A percentile compares a stretch with the other conserved stretches of the same genome.
Evolutionary conservation across 2,329 filamentous ascomycete species (phyloP).

Genomic region (Fusarium decemcellulare): DNA sequence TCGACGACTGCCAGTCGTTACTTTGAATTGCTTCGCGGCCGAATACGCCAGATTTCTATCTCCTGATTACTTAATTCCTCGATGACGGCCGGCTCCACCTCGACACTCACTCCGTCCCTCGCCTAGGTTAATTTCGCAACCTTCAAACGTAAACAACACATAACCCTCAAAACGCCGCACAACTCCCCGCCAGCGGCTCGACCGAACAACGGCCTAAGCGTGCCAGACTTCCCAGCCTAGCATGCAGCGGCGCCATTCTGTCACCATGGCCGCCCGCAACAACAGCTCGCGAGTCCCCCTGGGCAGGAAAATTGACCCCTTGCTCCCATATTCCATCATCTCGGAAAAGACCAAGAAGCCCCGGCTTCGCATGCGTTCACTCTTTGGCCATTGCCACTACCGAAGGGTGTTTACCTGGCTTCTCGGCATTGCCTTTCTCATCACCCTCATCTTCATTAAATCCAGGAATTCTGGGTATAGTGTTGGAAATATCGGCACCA

Average conservation of each 20-base stretch:
- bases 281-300: conserved; percentile 51
- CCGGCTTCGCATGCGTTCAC: conserved; percentile 58
- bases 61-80: conserved; percentile 41
- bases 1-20: conserved; percentile 50
- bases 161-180: conserved; percentile 19
- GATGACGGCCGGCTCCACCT: conserved; percentile 47
- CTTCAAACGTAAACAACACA: conserved; percentile 24
- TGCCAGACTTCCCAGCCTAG: conserved; percentile 41
- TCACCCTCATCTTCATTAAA: conserved; percentile 58
- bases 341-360: conserved; percentile 52
- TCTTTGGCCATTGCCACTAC: conserved; percentile 68
- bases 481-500: conserved; percentile 44
- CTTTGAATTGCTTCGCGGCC: conserved; percentile 43
- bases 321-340: conserved; percentile 52
- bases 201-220: conserved; percentile 34
- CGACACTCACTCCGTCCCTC: conserved; percentile 42
- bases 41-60: conserved; percentile 33
- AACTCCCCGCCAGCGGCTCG: conserved; percentile 18
- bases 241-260: conserved; percentile 50
- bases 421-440: conserved; percentile 57
- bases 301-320: conserved; percentile 50
- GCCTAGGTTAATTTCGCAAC: conserved; percentile 36
- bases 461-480: conserved; percentile 47
- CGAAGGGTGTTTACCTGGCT: conserved; percentile 67
- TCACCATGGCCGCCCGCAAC: conserved; percentile 53